Conservation (phyloP, 495 filamentous ascomycete genomes). For the Penicillium taxi region DNA sequence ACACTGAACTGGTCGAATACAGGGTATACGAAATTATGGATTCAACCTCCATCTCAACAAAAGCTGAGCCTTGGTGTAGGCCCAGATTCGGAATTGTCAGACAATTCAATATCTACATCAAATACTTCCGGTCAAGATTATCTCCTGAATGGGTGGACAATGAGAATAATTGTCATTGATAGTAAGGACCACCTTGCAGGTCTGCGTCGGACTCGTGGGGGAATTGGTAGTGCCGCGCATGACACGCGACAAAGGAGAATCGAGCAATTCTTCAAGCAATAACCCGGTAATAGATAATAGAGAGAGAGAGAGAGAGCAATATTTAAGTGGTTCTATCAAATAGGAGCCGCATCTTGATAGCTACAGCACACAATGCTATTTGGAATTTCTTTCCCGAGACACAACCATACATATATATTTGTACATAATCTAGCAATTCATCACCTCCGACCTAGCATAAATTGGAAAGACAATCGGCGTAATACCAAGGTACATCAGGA, state of each 20-base stretch:
- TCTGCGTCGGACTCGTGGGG: conserved; percentile 61
- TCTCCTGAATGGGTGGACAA: conserved; percentile 14
- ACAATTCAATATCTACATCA: too few relatives aligned
- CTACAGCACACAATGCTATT: background rate
- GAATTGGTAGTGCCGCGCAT: conserved; percentile 65
- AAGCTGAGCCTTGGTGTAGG: too few relatives aligned
- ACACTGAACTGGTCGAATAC: conserved; percentile 58
- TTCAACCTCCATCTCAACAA: conserved; percentile 14
- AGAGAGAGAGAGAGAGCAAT: too few relatives aligned
- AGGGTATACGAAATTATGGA: conserved; percentile 48
- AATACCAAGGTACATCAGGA: too few relatives aligned
- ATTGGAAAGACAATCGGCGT: too few relatives aligned
- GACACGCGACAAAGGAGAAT: conserved; percentile 65
- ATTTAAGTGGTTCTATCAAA: background rate
- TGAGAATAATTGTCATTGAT: conserved; percentile 30
- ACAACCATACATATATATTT: too few relatives aligned
- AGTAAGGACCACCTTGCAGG: conserved; percentile 58
- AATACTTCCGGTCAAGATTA: background rate
- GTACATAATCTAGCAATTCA: too few relatives aligned
- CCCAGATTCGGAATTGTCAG: too few relatives aligned
- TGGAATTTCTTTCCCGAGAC: too few relatives aligned
- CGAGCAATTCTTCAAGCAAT: conserved; percentile 63
- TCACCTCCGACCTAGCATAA: too few relatives aligned
- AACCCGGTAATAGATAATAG: conserved; percentile 8
- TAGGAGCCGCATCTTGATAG: background rate